Percentiles rank a stretch among this genome's conserved stretches.
Conservation (phyloP, 108 stramenopile species). For the Cyclostephanos tholiformis region DNA sequence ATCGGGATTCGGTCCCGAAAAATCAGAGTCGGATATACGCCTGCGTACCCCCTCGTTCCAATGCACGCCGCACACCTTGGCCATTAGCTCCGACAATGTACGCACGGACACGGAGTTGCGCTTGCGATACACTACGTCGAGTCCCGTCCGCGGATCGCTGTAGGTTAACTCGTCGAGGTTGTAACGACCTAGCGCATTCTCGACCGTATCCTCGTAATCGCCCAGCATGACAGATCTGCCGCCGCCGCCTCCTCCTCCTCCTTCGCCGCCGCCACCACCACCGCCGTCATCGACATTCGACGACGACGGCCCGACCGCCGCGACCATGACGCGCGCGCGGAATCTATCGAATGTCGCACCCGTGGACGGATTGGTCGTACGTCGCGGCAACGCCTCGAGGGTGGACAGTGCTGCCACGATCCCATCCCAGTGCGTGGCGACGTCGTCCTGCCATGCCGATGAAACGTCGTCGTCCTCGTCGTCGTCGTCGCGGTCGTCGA, state of each 20-base stretch:
- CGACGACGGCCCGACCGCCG: background rate
- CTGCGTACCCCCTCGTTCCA: slow-evolving; percentile 64
- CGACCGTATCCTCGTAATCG: slow-evolving; percentile 55
- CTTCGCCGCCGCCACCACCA: slow-evolving; percentile 3
- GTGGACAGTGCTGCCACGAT: background rate
- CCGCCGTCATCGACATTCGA: background rate
- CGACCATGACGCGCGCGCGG: slow-evolving; percentile 59
- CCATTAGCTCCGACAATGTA: slow-evolving; percentile 74
- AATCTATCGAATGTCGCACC: slow-evolving; percentile 72
- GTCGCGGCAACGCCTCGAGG: slow-evolving; percentile 48
- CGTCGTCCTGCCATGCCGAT: background rate
- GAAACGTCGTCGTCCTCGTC: background rate
- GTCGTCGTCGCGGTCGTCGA: too few species aligned
- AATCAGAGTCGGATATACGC: slow-evolving; percentile 58
- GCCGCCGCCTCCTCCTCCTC: too few species aligned
- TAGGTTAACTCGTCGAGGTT: slow-evolving; percentile 54
- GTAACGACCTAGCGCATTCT: slow-evolving; percentile 61
- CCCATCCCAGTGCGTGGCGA: background rate
- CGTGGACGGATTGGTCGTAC: slow-evolving; percentile 77
- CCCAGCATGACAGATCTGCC: slow-evolving; percentile 64
- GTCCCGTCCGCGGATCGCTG: slow-evolving; percentile 27
- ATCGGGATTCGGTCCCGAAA: slow-evolving; percentile 50
- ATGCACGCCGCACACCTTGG: slow-evolving; percentile 63
- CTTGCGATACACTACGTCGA: slow-evolving; percentile 39
- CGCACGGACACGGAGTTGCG: slow-evolving; percentile 59